These are phyloP conservation scores for Striga asiatica DNA, from an alignment of 257 asterid species.

Conservation along the genomic window DNA sequence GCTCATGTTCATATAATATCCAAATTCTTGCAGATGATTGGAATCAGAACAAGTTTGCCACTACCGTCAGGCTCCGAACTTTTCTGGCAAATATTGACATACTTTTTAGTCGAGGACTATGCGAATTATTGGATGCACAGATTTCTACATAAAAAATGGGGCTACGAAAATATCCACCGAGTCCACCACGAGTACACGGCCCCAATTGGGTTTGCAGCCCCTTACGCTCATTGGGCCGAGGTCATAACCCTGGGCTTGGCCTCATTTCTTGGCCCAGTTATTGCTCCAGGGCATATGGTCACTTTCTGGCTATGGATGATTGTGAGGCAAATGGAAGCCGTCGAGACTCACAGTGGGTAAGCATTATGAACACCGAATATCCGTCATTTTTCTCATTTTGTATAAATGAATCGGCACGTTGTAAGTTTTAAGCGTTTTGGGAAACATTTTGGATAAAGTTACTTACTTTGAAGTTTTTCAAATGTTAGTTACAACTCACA, in stretches of 20 bases:
- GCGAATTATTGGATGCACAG: slow-evolving; percentile 73
- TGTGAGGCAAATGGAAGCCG: slow-evolving; percentile 54
- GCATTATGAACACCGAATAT: background rate
- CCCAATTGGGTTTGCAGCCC: slow-evolving; percentile 64
- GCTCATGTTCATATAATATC: background rate
- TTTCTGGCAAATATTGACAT: slow-evolving; percentile 43
- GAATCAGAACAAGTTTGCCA: slow-evolving; percentile 59
- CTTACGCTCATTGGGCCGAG: slow-evolving; percentile 75
- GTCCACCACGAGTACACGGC: slow-evolving; percentile 75
- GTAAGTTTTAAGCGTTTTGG: background rate
- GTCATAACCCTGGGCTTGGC: slow-evolving; percentile 53
- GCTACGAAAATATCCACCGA: slow-evolving; percentile 51
- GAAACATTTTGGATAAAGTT: no score
- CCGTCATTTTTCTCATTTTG: background rate
- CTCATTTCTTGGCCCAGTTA: slow-evolving; percentile 55
- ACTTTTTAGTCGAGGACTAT: slow-evolving; percentile 57
- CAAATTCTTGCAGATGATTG: slow-evolving; percentile 40
- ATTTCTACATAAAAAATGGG: slow-evolving; percentile 52
- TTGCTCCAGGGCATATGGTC: slow-evolving; percentile 62
- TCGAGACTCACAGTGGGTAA: slow-evolving; percentile 64
- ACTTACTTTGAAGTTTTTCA: no score
- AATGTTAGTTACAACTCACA: no score
- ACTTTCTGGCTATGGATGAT: slow-evolving; percentile 72
- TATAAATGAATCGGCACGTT: background rate
- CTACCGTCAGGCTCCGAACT: slow-evolving; percentile 50